phyloP scores from a whole-genome alignment of 78 protist species.

The Pelomyxa schiedti region DNA sequence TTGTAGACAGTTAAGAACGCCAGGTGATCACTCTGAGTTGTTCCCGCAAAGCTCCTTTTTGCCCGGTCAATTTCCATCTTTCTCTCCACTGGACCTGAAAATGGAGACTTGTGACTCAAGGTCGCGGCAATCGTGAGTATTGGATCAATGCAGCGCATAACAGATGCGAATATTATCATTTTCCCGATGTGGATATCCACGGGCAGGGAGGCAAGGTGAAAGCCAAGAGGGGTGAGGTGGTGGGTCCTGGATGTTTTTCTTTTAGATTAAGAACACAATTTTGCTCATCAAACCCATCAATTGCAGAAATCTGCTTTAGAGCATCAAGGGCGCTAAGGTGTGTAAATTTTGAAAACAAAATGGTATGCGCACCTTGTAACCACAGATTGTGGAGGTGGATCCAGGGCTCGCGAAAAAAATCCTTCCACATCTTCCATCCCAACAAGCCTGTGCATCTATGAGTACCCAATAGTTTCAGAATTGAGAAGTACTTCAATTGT shows the following conservation, averaged over 20 bases:
- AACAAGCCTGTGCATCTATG: neutral
- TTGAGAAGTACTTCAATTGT: neutral
- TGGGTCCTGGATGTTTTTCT: neutral
- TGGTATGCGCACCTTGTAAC: neutral
- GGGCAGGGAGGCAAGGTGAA: conserved; percentile 71
- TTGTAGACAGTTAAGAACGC: conserved; percentile 31
- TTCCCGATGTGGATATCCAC: conserved; percentile 74
- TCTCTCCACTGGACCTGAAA: conserved; percentile 45
- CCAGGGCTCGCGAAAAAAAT: neutral
- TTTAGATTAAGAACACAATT: conserved; percentile 12
- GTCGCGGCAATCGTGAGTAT: conserved; percentile 77
- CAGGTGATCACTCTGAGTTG: conserved; percentile 55
- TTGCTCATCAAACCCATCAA: conserved; percentile 14
- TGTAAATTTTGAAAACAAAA: conserved; percentile 41
- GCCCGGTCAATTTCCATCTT: conserved; percentile 29
- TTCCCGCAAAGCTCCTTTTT: conserved; percentile 1
- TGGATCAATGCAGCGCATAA: conserved; percentile 72
- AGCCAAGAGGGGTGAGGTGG: conserved; percentile 59
- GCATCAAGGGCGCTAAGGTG: conserved; percentile 56
- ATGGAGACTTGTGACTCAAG: conserved; percentile 47
- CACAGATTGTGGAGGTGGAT: neutral
- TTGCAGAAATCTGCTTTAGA: conserved; percentile 23
- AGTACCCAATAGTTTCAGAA: neutral
- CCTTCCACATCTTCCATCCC: conserved; percentile 6
- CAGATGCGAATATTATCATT: conserved; percentile 60